Evolutionary conservation across 2,329 filamentous ascomycete genomes (phyloP).

Genomic region (Talaromyces albobiverticillius): DNA sequence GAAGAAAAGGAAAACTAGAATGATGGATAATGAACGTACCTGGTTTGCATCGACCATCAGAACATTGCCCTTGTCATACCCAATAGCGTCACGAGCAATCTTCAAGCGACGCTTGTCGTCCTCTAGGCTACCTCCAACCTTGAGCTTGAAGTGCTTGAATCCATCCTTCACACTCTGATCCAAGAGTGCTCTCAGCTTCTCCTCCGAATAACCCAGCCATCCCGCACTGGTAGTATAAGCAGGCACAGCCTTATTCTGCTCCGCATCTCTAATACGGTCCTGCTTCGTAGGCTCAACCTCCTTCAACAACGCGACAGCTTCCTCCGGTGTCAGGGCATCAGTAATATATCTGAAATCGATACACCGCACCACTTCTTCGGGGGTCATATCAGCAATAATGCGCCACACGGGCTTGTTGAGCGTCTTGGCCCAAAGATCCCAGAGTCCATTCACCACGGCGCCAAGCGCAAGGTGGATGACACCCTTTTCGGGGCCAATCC

Average conservation of each 20-base stretch:
- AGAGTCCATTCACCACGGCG: slow-evolving; percentile 85
- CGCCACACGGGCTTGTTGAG: slow-evolving; percentile 86
- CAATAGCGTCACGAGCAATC: slow-evolving; percentile 76
- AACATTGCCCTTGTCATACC: slow-evolving; percentile 77
- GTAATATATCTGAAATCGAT: slow-evolving; percentile 96
- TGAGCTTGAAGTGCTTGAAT: slow-evolving; percentile 86
- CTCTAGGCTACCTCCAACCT: slow-evolving; percentile 73
- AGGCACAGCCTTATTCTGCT: slow-evolving; percentile 72
- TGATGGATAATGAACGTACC: slow-evolving; percentile 36
- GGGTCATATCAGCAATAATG: slow-evolving; percentile 84
- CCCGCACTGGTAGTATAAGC: slow-evolving; percentile 89
- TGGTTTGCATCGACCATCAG: slow-evolving; percentile 95
- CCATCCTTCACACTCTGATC: slow-evolving; percentile 72
- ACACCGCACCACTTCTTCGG: slow-evolving; percentile 80
- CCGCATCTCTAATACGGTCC: slow-evolving; percentile 69
- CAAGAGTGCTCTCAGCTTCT: slow-evolving; percentile 76
- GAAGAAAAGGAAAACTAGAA: background rate
- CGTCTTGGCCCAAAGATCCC: slow-evolving; percentile 92
- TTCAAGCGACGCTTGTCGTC: slow-evolving; percentile 67
- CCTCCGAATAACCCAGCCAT: slow-evolving; percentile 87
- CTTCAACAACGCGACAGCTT: slow-evolving; percentile 70
- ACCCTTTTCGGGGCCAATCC: slow-evolving; percentile 92
- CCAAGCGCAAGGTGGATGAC: slow-evolving; percentile 90
- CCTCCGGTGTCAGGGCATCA: slow-evolving; percentile 83
- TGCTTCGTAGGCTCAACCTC: slow-evolving; percentile 66